These are phyloP conservation scores for Lentinula sp. DNA, from an alignment of 768 basidiomycete species.

Conservation along the genomic window DNA sequence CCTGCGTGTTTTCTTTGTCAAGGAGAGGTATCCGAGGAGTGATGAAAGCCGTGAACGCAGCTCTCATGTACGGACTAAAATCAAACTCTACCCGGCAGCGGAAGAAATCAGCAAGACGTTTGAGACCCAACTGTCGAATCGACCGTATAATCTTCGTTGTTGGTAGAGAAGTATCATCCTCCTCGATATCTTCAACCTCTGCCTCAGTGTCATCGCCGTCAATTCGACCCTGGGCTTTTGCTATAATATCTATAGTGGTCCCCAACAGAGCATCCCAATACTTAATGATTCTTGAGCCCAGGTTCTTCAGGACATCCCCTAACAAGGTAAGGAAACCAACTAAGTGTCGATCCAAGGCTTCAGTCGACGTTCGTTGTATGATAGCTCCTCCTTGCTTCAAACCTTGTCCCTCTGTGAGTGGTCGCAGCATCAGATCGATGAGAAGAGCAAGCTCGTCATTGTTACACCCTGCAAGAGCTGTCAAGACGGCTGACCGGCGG, in stretches of 20 bases:
- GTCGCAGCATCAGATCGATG: slow-evolving; percentile 83
- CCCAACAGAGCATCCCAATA: slow-evolving; percentile 77
- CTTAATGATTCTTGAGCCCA: slow-evolving; percentile 63
- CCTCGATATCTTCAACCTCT: slow-evolving; percentile 29
- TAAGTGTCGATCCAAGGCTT: slow-evolving; percentile 57
- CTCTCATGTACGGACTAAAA: slow-evolving; percentile 62
- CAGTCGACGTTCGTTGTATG: slow-evolving; percentile 10
- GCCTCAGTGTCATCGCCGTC: slow-evolving; percentile 30
- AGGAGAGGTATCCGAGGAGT: slow-evolving; percentile 74
- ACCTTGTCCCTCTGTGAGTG: slow-evolving; percentile 38
- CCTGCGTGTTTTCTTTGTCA: slow-evolving; percentile 84
- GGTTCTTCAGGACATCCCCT: slow-evolving; percentile 74
- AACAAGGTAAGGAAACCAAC: slow-evolving; percentile 82
- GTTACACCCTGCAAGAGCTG: slow-evolving; percentile 61
- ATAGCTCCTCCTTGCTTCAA: slow-evolving; percentile 13
- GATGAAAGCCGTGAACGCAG: slow-evolving; percentile 67
- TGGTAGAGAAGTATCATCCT: slow-evolving; percentile 17
- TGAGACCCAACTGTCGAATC: slow-evolving; percentile 79
- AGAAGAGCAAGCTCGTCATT: slow-evolving; percentile 71
- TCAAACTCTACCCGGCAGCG: slow-evolving; percentile 67
- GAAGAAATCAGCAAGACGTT: slow-evolving; percentile 87
- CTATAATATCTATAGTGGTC: slow-evolving; percentile 59
- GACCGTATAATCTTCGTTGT: slow-evolving; percentile 45
- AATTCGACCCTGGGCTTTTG: slow-evolving; percentile 57
- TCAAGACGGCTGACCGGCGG: slow-evolving; percentile 69